A percentile compares a stretch with the other conserved stretches of the same genome.
phyloP scores from a whole-genome alignment of 768 basidiomycete genomes.

The Suillus luteus region DNA sequence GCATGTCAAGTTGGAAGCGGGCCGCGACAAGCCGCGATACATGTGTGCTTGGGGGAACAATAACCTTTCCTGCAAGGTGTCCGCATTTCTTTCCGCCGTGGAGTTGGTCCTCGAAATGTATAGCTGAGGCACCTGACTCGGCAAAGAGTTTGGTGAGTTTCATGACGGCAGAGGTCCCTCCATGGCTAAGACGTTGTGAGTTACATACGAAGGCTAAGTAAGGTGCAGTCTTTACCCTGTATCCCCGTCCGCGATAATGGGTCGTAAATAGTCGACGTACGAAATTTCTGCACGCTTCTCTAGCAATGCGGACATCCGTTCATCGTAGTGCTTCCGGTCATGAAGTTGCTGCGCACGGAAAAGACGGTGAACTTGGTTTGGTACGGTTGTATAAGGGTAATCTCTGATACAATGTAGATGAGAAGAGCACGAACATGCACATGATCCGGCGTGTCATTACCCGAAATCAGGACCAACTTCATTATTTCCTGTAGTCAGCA shows the following conservation, averaged over 20 bases:
- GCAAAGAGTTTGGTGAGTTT: conserved; percentile 93
- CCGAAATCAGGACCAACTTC: conserved; percentile 93
- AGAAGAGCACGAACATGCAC: background rate
- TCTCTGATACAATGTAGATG: conserved; percentile 51
- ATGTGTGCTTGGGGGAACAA: conserved; percentile 89
- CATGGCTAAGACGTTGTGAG: conserved; percentile 60
- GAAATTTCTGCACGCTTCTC: conserved; percentile 71
- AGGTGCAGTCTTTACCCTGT: conserved; percentile 64
- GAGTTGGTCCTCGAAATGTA: conserved; percentile 93
- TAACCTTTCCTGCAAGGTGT: conserved; percentile 88
- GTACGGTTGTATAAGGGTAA: conserved; percentile 95
- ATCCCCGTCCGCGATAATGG: conserved; percentile 94
- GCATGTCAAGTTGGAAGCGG: conserved; percentile 88
- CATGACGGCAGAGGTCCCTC: conserved; percentile 92
- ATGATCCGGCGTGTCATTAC: conserved; percentile 36
- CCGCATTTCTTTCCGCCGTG: conserved; percentile 97
- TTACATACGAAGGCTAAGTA: background rate
- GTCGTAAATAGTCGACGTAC: conserved; percentile 85
- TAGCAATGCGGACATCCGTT: conserved; percentile 65
- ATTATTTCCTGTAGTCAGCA: conserved; percentile 87
- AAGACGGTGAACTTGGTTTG: conserved; percentile 91
- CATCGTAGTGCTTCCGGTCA: conserved; percentile 92
- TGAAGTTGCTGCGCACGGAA: conserved; percentile 92
- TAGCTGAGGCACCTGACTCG: conserved; percentile 89
- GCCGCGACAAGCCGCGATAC: conserved; percentile 81